Evolutionary conservation across 176 grass and related monocot genomes (phyloP), one percentile per base, ranked within the genome.

Genomic region (Zoysia pacifica): DNA sequence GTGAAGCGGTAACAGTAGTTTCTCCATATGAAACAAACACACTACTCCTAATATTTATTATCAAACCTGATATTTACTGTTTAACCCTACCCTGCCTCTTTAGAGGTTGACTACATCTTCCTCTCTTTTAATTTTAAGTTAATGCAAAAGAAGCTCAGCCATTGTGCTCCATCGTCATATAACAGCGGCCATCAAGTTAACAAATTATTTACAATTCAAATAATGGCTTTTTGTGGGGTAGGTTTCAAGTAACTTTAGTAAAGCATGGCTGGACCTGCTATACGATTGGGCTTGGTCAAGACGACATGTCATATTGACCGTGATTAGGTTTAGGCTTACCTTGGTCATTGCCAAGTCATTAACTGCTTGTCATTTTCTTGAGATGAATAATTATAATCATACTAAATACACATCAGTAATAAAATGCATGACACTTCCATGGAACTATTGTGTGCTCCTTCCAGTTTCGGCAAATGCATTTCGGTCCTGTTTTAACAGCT

Each of bases 41-140:
- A 28, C 28, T 28, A 28, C 28, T 28, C 28, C 28, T 28, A 28
- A 28, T 36, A 36, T 72, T 65, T 79, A 11, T 47, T 50, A 10
- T 44, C 50, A 72, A 72, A 47, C 79, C 43, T n/a, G 43, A 70
- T 77, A 47, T 47, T 7, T 47, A 47, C 45, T 47, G 45, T 47
- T 3, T 47, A 58, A 59, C 35, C 66, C 20, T 77, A 41, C 16
- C 56, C n/a, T 10, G 19, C 59, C 4, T 40, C 60, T 79, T 78
- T 72, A 4, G 15, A 58, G 4, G 70, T 36, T 45, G 53, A 72
- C 12, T 65, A 58, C 38, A 54, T 56, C 58, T 85, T 83, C 9
- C 56, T 18, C 2, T 69, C 19, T 55, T 72, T 56, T 13, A 74
- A 72, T 9, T 46, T 28, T 28, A 28, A 28, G 28, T 44, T 16